phyloP scores from a whole-genome alignment of 139 green algal species.

The Pycnococcus provasolii region DNA sequence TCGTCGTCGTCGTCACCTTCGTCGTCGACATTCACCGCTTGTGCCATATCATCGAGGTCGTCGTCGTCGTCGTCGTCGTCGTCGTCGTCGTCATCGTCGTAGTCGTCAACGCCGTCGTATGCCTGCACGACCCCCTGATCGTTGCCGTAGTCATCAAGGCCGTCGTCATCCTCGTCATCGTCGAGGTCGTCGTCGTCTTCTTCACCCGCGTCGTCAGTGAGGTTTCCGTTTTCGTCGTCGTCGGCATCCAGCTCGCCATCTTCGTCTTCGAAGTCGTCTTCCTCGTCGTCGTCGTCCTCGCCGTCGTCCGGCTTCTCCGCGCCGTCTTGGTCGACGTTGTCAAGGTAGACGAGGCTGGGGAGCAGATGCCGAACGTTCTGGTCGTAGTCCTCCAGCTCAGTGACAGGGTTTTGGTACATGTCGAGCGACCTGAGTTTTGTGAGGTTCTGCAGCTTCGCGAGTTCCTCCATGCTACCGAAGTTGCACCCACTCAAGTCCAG shows the following conservation, averaged over 20 bases:
- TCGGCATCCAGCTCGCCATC: neutral
- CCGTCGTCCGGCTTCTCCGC: neutral
- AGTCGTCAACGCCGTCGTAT: conserved; percentile 8
- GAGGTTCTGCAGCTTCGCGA: too few relatives aligned
- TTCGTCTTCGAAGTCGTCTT: neutral
- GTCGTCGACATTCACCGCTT: neutral
- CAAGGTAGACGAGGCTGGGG: neutral
- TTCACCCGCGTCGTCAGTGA: neutral
- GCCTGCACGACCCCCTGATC: conserved; percentile 7
- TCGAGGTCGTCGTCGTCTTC: conserved; percentile 10
- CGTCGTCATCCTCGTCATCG: conserved; percentile 13
- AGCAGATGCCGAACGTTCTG: too few relatives aligned
- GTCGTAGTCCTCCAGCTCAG: too few relatives aligned
- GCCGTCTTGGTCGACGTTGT: neutral
- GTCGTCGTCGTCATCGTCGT: conserved; percentile 9
- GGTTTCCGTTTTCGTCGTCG: conserved; percentile 5
- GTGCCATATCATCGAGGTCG: neutral
- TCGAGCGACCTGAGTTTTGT: too few relatives aligned
- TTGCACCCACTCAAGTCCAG: too few relatives aligned
- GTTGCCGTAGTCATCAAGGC: conserved; percentile 7
- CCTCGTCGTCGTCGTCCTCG: conserved; percentile 1
- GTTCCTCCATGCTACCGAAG: too few relatives aligned
- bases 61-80: neutral
- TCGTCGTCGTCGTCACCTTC: conserved; percentile 9
- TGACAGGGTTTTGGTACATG: too few relatives aligned